These are phyloP conservation scores for Sporormia fimetaria DNA, from an alignment of 495 filamentous ascomycete species.

Conservation along the genomic window DNA sequence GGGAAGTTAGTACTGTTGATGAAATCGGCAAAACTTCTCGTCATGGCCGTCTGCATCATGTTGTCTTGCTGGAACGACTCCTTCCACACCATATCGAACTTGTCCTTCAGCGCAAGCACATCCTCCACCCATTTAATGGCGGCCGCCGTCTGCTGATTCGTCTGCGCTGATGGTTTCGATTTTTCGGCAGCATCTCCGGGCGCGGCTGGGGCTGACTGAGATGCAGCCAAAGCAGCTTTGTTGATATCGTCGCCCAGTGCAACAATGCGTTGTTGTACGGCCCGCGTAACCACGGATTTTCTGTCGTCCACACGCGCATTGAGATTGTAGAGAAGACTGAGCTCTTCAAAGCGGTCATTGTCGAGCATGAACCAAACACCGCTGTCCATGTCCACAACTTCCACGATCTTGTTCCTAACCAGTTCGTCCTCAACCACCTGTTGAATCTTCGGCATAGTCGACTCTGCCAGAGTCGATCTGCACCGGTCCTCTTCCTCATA, in stretches of 20 bases:
- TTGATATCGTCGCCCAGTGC: constrained; percentile 78
- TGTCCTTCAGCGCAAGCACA: constrained; percentile 74
- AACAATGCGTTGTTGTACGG: constrained; percentile 61
- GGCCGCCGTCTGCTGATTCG: constrained; percentile 57
- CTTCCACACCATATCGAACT: constrained; percentile 70
- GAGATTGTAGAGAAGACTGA: constrained; percentile 65
- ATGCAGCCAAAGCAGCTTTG: constrained; percentile 41
- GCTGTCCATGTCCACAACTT: constrained; percentile 76
- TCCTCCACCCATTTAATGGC: constrained; percentile 96
- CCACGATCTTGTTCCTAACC: constrained; percentile 60
- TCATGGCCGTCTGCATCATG: constrained; percentile 65
- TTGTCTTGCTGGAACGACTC: constrained; percentile 63
- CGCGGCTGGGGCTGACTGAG: constrained; percentile 19
- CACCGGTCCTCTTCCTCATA: constrained; percentile 73
- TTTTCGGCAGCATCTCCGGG: constrained; percentile 21
- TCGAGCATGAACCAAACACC: constrained; percentile 86
- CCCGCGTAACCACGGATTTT: constrained; percentile 56
- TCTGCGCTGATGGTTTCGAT: constrained; percentile 25
- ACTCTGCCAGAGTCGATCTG: constrained; percentile 57
- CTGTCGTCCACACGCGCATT: constrained; percentile 66
- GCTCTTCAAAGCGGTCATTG: constrained; percentile 65
- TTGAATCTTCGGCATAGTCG: constrained; percentile 62
- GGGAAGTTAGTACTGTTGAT: constrained; percentile 62
- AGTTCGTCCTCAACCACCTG: constrained; percentile 70
- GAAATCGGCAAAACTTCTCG: constrained; percentile 75